Evolutionary conservation across 192 early-diverging fungal species (phyloP).

Genomic region (Coemansia sp.): DNA sequence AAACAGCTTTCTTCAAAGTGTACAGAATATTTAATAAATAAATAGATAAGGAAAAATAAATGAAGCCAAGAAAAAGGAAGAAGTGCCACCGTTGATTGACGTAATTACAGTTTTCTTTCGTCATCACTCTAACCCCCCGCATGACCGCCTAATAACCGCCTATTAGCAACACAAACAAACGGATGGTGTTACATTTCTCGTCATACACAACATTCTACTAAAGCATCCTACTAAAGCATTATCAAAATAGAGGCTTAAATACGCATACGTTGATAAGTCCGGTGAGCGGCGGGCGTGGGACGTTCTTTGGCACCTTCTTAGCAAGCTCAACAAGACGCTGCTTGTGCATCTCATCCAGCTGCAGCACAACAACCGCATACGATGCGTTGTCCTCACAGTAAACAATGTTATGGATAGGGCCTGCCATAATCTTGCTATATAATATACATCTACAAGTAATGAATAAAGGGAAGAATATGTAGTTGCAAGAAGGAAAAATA

Average conservation of each 20-base stretch:
- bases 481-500: background rate
- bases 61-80: background rate
- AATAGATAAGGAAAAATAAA: background rate
- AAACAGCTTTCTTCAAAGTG: background rate
- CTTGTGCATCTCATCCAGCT: slow-evolving; percentile 2
- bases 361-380: background rate
- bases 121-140: no score
- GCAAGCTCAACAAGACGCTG: background rate
- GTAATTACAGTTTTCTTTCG: no score
- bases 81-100: no score
- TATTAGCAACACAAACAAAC: no score
- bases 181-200: no score
- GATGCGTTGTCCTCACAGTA: background rate
- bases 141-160: no score
- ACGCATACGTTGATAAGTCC: background rate
- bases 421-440: background rate
- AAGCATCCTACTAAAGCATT: background rate
- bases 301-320: slow-evolving; percentile 1
- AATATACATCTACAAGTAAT: background rate
- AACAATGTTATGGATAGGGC: background rate
- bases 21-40: background rate
- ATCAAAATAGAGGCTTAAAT: background rate
- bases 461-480: background rate
- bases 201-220: background rate
- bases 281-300: background rate